phyloP scores from a whole-genome alignment of 2,329 filamentous ascomycete genomes.

The Myriangium duriaei region DNA sequence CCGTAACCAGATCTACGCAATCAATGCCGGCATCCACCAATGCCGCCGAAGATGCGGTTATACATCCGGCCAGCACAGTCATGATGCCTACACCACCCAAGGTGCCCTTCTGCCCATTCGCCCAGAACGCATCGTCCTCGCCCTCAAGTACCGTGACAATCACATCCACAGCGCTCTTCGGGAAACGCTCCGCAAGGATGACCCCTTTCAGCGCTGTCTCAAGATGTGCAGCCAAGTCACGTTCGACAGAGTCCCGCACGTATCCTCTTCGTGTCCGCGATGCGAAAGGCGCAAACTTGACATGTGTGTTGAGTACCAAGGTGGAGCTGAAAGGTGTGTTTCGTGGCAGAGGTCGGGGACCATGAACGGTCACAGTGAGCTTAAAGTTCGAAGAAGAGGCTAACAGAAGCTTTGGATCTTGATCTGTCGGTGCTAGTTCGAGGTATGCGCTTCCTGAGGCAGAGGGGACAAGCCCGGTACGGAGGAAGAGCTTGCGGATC shows the following conservation, averaged over 20 bases:
- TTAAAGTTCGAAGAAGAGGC: conserved; percentile 42
- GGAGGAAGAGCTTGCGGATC: conserved; percentile 76
- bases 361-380: conserved; percentile 84
- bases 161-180: conserved; percentile 96
- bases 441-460: conserved; percentile 88
- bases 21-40: conserved; percentile 93
- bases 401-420: conserved; percentile 16
- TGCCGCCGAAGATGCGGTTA: conserved; percentile 86
- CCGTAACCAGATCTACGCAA: conserved; percentile 79
- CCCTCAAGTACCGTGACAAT: conserved; percentile 88
- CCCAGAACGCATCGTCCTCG: conserved; percentile 66
- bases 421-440: conserved; percentile 41
- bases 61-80: conserved; percentile 82
- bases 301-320: conserved; percentile 78
- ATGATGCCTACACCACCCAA: conserved; percentile 65
- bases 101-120: conserved; percentile 32
- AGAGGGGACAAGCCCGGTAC: conserved; percentile 87
- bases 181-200: conserved; percentile 88
- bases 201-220: conserved; percentile 82
- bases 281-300: conserved; percentile 95
- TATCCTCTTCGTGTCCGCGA: conserved; percentile 73
- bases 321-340: conserved; percentile 88
- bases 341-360: conserved; percentile 77
- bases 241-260: conserved; percentile 70
- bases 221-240: conserved; percentile 80